phyloP scores from a whole-genome alignment of 2,329 filamentous ascomycete genomes.

The Fusarium staphyleae region DNA sequence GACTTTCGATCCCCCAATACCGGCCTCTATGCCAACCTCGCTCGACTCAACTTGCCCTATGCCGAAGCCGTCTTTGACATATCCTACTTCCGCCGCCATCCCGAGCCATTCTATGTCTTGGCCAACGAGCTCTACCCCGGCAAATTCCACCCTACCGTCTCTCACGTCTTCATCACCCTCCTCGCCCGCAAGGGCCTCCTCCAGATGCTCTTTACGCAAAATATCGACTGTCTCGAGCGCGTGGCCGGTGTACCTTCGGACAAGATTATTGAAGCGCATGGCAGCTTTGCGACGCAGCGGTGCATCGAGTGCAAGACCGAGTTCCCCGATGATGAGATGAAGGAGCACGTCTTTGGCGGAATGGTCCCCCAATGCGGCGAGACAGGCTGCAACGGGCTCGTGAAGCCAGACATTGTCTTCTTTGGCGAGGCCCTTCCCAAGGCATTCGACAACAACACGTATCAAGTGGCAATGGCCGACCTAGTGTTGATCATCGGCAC shows the following conservation, averaged over 20 bases:
- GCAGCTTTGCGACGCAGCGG: conserved; percentile 88
- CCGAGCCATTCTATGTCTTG: conserved; percentile 88
- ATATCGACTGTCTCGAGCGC: conserved; percentile 95
- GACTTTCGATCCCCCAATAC: conserved; percentile 95
- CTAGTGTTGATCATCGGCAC: conserved; percentile 88
- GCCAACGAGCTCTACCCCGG: conserved; percentile 93
- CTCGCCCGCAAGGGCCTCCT: conserved; percentile 81
- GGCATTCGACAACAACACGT: conserved; percentile 46
- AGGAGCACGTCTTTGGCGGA: conserved; percentile 68
- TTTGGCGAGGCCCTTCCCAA: conserved; percentile 75
- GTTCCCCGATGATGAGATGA: conserved; percentile 79
- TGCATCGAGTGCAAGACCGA: conserved; percentile 85
- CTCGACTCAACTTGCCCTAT: conserved; percentile 82
- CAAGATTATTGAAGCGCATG: conserved; percentile 90
- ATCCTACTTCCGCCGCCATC: conserved; percentile 82
- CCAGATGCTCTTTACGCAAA: conserved; percentile 91
- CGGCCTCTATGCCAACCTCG: conserved; percentile 91
- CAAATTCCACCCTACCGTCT: conserved; percentile 85
- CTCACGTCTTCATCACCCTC: conserved; percentile 86
- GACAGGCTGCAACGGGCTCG: conserved; percentile 73
- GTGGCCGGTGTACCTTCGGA: conserved; percentile 82
- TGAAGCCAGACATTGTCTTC: conserved; percentile 96
- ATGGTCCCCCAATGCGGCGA: conserved; percentile 73
- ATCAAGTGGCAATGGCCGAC: conserved; percentile 69
- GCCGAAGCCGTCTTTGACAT: conserved; percentile 96